phyloP scores from a whole-genome alignment of 1,284 basidiomycete species.

The Ceraceosorus guamensis region DNA sequence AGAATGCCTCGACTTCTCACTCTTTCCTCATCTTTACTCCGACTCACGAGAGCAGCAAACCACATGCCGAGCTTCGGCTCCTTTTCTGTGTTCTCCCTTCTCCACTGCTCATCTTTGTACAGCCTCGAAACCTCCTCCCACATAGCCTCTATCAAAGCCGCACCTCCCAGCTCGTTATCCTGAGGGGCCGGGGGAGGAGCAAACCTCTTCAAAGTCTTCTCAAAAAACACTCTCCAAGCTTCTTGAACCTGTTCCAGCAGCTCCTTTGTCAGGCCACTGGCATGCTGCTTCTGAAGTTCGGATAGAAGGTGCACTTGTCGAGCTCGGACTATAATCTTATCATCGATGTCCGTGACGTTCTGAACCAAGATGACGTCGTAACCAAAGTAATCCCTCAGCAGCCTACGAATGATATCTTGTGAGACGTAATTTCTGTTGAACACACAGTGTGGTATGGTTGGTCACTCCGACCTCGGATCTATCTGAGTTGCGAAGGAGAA shows the following conservation, averaged over 20 bases:
- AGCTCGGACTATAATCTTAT: slow-evolving; percentile 65
- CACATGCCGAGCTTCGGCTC: slow-evolving; percentile 45
- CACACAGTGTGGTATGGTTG: neutral
- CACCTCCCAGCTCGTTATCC: slow-evolving; percentile 11
- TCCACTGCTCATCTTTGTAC: slow-evolving; percentile 29
- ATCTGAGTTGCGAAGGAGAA: neutral
- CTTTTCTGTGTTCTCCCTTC: slow-evolving; percentile 22
- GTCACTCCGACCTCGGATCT: neutral
- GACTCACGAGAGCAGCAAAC: slow-evolving; percentile 29
- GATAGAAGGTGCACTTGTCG: slow-evolving; percentile 56
- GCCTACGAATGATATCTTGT: slow-evolving; percentile 87
- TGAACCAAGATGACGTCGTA: slow-evolving; percentile 98
- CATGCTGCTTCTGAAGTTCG: slow-evolving; percentile 18
- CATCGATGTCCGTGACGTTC: slow-evolving; percentile 99
- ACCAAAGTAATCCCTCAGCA: slow-evolving; percentile 90
- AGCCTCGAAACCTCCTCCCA: slow-evolving; percentile 35
- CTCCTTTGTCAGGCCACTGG: slow-evolving; percentile 16
- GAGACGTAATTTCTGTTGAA: slow-evolving; percentile 84
- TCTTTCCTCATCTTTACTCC: neutral
- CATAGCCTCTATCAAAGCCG: slow-evolving; percentile 27
- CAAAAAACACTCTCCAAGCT: slow-evolving; percentile 38
- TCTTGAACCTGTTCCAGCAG: slow-evolving; percentile 31
- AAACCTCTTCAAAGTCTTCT: slow-evolving; percentile 31
- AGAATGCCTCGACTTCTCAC: neutral
- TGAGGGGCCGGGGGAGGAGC: slow-evolving; percentile 39